Percentiles rank a stretch among this genome's conserved stretches.
phyloP scores from a whole-genome alignment of 257 asterid species.

The Misopates orontium region DNA sequence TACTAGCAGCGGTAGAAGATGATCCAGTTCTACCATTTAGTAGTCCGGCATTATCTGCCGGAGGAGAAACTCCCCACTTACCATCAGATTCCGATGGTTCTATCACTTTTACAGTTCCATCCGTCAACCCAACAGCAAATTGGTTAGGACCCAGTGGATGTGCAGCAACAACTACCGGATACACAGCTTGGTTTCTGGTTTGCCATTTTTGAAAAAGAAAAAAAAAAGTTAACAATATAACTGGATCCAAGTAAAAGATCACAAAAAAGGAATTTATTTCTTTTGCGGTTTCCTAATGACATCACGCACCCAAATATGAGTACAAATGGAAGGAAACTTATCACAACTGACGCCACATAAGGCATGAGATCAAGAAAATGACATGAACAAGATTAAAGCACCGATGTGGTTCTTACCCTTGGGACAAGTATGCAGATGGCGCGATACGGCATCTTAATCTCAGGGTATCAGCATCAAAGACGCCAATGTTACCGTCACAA shows the following conservation, averaged over 20 bases:
- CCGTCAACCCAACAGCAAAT: constrained; percentile 83
- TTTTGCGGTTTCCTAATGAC: too few species aligned
- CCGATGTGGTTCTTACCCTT: constrained; percentile 56
- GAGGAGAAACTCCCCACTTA: constrained; percentile 83
- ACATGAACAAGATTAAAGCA: not conserved
- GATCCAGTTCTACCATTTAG: constrained; percentile 69
- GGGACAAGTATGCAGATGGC: constrained; percentile 75
- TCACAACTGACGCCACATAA: not conserved
- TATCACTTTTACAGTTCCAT: constrained; percentile 89
- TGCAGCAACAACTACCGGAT: constrained; percentile 77
- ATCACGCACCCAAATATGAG: too few species aligned
- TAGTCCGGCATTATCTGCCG: constrained; percentile 57
- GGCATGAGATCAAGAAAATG: not conserved
- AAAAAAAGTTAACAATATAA: constrained; percentile 13
- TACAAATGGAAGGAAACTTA: too few species aligned
- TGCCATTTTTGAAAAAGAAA: not conserved
- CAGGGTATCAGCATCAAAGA: constrained; percentile 88
- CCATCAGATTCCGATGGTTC: constrained; percentile 88
- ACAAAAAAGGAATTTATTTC: not conserved
- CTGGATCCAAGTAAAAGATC: not conserved
- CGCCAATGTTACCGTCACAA: constrained; percentile 78
- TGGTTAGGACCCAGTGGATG: constrained; percentile 89
- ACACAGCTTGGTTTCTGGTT: constrained; percentile 63
- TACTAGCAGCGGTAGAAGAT: constrained; percentile 58
- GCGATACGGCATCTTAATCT: constrained; percentile 84